Base-by-base conservation (phyloP, 2,329 filamentous ascomycete species). In the Pseudogymnoascus sp. region DNA sequence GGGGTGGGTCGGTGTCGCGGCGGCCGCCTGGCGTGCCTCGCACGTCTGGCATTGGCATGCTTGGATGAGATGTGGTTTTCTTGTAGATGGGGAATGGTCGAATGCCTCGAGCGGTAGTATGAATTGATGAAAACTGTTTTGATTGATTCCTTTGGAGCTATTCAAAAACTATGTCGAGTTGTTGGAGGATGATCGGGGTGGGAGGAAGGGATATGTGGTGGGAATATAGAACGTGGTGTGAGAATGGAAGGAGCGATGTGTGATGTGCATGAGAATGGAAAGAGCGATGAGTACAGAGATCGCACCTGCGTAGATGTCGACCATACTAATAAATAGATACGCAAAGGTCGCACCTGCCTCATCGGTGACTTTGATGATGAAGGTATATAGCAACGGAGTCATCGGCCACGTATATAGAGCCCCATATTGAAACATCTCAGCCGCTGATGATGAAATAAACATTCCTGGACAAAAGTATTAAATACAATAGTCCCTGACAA, bases 401-500 rank as follows among this genome's bases (percentile, higher is more conserved):
- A 53, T 16, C 14, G 4, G 12, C 25, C n/a, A 31, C 12, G 16
- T 31, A 21, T 21, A 21, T 21, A 31, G 8, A 53, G n/a, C 10
- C n/a, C n/a, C 47, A 5, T 10, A 28, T 6, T 28, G 25, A 56
- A 31, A 18, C 16, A n/a, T 28, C 28, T 33, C 50, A 33, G 44
- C 23, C 23, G 44, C 44, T 14, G 23, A 53, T 53, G 50, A 56
- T 33, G 28, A 56, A 56, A 33, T 33, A 25, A 56, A 18, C 28
- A 31, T 56, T 56, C 50, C n/a, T 33, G 10, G 50, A 56, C 50
- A 56, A 18, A 33, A 56, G 47, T 33, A 56, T 56, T 56, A 56
- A 56, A 33, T 56, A 56, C 50, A 56, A 56, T 56, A 56, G 25
- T 10, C 47, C 28, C 50, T 56, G 28, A 33, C 50, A 56, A 56